Percentiles rank a stretch among this genome's conserved stretches.
Conservation (phyloP, 305 asterid species). For the Rubia tinctorum region DNA sequence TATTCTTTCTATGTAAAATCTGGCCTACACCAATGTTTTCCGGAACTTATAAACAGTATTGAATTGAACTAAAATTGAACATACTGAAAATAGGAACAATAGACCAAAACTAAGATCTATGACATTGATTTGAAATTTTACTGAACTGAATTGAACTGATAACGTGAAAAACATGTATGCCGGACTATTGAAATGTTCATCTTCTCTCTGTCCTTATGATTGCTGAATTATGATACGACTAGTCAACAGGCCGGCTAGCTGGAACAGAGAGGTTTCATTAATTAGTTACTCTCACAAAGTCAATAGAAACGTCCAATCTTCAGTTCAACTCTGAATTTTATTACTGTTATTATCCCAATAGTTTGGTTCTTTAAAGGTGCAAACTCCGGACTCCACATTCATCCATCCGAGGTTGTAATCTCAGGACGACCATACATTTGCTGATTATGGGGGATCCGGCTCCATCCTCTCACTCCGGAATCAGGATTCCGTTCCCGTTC, state of each 20-base stretch:
- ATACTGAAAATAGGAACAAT: no score
- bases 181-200: no score
- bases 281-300: not conserved
- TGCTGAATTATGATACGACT: no score
- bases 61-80: no score
- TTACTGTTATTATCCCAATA: not conserved
- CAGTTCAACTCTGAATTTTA: not conserved
- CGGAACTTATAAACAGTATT: no score
- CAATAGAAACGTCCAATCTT: not conserved
- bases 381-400: not conserved
- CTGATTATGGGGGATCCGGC: conserved; percentile 9
- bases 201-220: no score
- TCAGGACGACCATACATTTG: not conserved
- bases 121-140: no score
- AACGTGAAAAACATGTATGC: no score
- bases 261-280: not conserved
- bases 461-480: not conserved
- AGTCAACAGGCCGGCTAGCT: not conserved
- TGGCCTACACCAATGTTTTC: no score
- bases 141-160: no score
- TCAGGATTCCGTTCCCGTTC: not conserved
- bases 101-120: no score
- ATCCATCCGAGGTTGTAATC: not conserved
- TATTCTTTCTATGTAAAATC: no score
- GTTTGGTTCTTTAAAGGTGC: not conserved